Evolutionary conservation across 2,329 filamentous ascomycete genomes (phyloP).

Genomic region (Trichoderma simmonsii): DNA sequence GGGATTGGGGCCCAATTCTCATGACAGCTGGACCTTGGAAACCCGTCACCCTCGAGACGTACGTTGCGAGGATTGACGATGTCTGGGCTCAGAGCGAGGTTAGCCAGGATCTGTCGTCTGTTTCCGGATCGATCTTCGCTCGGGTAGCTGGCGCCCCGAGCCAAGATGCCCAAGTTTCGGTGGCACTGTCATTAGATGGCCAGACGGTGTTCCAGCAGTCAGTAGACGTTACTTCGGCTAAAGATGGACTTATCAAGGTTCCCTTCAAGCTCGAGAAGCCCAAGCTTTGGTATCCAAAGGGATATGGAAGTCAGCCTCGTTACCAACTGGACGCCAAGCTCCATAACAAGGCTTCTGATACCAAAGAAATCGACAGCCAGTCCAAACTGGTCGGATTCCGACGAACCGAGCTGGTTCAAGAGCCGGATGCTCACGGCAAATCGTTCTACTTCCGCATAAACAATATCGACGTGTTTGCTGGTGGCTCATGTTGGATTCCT

Average conservation of each 20-base stretch:
- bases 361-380: neutral
- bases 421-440: slow-evolving; percentile 58
- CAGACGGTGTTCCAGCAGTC: slow-evolving; percentile 21
- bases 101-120: slow-evolving; percentile 35
- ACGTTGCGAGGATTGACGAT: slow-evolving; percentile 56
- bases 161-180: slow-evolving; percentile 23
- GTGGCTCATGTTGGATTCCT: slow-evolving; percentile 76
- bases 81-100: slow-evolving; percentile 45
- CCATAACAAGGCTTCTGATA: neutral
- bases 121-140: slow-evolving; percentile 37
- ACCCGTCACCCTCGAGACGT: slow-evolving; percentile 63
- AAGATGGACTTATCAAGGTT: slow-evolving; percentile 6
- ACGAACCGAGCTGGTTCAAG: slow-evolving; percentile 54
- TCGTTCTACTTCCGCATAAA: slow-evolving; percentile 75
- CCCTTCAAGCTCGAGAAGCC: slow-evolving; percentile 34
- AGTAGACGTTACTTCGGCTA: neutral
- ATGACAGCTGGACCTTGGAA: slow-evolving; percentile 65
- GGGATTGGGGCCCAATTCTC: slow-evolving; percentile 67
- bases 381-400: slow-evolving; percentile 63
- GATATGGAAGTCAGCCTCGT: slow-evolving; percentile 19
- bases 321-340: slow-evolving; percentile 12
- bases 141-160: slow-evolving; percentile 35
- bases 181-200: slow-evolving; percentile 28
- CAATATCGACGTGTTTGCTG: slow-evolving; percentile 68
- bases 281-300: slow-evolving; percentile 31